Evolutionary conservation across 495 filamentous ascomycete genomes (phyloP).

Genomic region (Thozetella sp.): DNA sequence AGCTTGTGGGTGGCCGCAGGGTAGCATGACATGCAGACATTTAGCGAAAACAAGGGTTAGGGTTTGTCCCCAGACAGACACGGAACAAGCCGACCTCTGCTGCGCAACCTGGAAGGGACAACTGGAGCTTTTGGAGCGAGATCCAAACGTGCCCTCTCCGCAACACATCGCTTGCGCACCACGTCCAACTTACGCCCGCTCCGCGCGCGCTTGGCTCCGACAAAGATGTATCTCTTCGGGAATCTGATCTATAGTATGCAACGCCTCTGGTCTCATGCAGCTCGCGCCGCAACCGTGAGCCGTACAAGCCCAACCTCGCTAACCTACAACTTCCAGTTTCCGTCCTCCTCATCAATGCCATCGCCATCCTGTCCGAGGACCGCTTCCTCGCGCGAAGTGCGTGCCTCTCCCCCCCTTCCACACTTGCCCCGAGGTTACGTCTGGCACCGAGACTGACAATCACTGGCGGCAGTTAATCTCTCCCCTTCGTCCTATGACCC

Average conservation of each 20-base stretch:
- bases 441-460: neutral
- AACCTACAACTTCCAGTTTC: conserved; percentile 52
- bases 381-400: conserved; percentile 94
- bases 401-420: conserved; percentile 22
- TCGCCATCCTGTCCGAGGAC: conserved; percentile 96
- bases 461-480: conserved; percentile 92
- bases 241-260: conserved; percentile 73
- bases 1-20: too few relatives aligned
- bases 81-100: neutral
- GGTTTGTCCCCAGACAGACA: neutral
- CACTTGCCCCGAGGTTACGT: neutral
- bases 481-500: conserved; percentile 66
- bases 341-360: conserved; percentile 88
- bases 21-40: too few relatives aligned
- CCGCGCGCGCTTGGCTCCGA: neutral
- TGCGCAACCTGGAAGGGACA: neutral
- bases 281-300: neutral
- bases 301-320: conserved; percentile 6
- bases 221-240: conserved; percentile 71
- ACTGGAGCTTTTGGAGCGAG: neutral
- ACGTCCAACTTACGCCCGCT: neutral
- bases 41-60: conserved; percentile 3
- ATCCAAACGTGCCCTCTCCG: neutral
- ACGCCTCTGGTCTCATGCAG: neutral
- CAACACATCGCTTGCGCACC: neutral